These are phyloP conservation scores for Fusarium luffae DNA, from an alignment of 2,329 filamentous ascomycete genomes.

Conservation along the genomic window DNA sequence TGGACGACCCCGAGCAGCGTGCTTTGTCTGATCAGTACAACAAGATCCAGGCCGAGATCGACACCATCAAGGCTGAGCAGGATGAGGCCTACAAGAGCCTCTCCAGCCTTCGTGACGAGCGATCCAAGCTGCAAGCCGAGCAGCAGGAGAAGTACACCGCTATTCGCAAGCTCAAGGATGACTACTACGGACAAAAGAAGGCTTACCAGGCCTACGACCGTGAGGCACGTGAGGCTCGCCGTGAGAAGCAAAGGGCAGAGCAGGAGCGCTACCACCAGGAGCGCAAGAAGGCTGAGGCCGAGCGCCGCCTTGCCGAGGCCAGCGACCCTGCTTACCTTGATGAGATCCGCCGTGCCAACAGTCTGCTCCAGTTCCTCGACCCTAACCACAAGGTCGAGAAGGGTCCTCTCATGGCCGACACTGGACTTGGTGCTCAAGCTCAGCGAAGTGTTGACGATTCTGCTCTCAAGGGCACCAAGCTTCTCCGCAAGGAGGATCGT, in stretches of 20 bases:
- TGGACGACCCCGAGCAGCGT: slow-evolving; percentile 92
- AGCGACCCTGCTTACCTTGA: slow-evolving; percentile 90
- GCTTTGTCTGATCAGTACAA: slow-evolving; percentile 88
- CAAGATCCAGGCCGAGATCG: slow-evolving; percentile 86
- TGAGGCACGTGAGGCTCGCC: slow-evolving; percentile 78
- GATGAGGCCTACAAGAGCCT: slow-evolving; percentile 91
- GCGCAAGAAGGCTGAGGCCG: slow-evolving; percentile 79
- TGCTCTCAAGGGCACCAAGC: slow-evolving; percentile 84
- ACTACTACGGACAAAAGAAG: slow-evolving; percentile 83
- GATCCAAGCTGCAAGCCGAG: slow-evolving; percentile 82
- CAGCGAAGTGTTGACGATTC: slow-evolving; percentile 86
- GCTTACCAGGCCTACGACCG: slow-evolving; percentile 87
- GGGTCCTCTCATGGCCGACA: slow-evolving; percentile 70
- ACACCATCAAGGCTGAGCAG: slow-evolving; percentile 90
- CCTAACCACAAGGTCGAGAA: slow-evolving; percentile 76
- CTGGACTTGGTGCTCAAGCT: slow-evolving; percentile 81
- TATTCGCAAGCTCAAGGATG: slow-evolving; percentile 89
- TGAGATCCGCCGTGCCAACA: slow-evolving; percentile 90
- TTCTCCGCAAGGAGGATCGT: slow-evolving; percentile 86
- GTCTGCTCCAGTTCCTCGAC: slow-evolving; percentile 91
- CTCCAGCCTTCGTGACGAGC: slow-evolving; percentile 85
- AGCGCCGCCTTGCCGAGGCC: slow-evolving; percentile 82
- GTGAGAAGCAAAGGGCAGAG: slow-evolving; percentile 85
- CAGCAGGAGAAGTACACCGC: slow-evolving; percentile 87
- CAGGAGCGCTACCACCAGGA: slow-evolving; percentile 77